Evolutionary conservation across 2,329 filamentous ascomycete genomes (phyloP), one percentile per base, ranked within the genome.

Genomic region (Colletotrichum spinosum): DNA sequence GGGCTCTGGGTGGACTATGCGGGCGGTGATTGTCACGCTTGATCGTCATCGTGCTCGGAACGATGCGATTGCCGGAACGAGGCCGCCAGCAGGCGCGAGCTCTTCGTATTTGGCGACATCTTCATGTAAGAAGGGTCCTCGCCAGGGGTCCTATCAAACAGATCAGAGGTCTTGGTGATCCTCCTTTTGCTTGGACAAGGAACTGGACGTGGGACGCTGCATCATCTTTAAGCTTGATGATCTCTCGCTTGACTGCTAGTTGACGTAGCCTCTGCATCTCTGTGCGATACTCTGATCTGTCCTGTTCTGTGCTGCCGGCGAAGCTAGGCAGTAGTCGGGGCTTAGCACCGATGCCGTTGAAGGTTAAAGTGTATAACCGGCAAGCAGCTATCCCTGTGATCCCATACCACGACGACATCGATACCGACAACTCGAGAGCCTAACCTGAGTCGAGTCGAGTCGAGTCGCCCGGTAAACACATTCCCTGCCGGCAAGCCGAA

Each of bases 51-150:
- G 25, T 25, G 25, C 25, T 25, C 25, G 25, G 25, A 25, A 25
- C 25, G 25, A 25, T 25, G 25, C 25, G 25, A 25, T 25, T 25
- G 5, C 25, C 25, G 25, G 25, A 4, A 4, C 25, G 25, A 25
- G 25, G 13, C 57, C 51, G 8, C 50, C n/a, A 8, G 10, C 42
- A 38, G 57, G 57, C 17, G 51, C 45, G 45, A 61, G 56, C 62
- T 65, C 34, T 13, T 54, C 33, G 37, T 7, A 17, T 50, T 44
- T 58, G 49, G 42, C 37, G 10, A 15, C 39, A 33, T 46, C 34
- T 50, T 44, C 35, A 48, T 53, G 58, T 57, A 56, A 13, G 62
- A 62, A 65, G 62, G 62, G 62, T 62, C 58, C 15, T 38, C 35
- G 25, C 38, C 33, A 45, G 33, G 61, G 61, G 56, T 61, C 45